phyloP scores from a whole-genome alignment of 2,329 filamentous ascomycete genomes.

The Talaromyces sp. region DNA sequence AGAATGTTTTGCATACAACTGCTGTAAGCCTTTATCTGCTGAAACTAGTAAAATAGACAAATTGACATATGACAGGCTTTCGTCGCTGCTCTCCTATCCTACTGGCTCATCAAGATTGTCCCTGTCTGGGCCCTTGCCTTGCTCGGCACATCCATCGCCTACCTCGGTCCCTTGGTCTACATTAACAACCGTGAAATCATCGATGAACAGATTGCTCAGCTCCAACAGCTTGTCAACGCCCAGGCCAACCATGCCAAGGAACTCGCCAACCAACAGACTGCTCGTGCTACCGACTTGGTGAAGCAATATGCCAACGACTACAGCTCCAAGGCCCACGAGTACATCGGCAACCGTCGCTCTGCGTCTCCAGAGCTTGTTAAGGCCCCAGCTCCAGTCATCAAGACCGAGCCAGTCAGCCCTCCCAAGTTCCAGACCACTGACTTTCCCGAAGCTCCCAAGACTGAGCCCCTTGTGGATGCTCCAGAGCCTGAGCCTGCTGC shows the following conservation, averaged over 20 bases:
- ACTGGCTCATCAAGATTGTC: constrained; percentile 61
- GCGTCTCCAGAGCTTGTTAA: constrained; percentile 31
- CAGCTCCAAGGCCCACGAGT: constrained; percentile 55
- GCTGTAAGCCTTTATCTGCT: constrained; percentile 45
- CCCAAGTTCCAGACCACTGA: constrained; percentile 40
- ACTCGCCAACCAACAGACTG: constrained; percentile 56
- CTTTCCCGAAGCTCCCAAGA: constrained; percentile 46
- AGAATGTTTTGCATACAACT: constrained; percentile 58
- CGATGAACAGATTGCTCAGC: constrained; percentile 54
- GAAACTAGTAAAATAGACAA: background rate
- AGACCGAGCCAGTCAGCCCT: constrained; percentile 33
- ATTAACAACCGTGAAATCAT: constrained; percentile 61
- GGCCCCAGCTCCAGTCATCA: constrained; percentile 36
- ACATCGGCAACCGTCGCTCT: constrained; percentile 37
- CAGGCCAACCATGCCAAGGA: constrained; percentile 58
- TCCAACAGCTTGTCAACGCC: constrained; percentile 50
- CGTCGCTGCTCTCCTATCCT: constrained; percentile 53
- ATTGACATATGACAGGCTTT: constrained; percentile 47
- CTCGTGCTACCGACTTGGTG: constrained; percentile 53
- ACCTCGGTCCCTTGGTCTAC: constrained; percentile 58
- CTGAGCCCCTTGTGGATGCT: constrained; percentile 31
- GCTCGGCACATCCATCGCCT: constrained; percentile 52
- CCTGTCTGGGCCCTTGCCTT: constrained; percentile 61
- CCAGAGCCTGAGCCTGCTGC: constrained; percentile 17
- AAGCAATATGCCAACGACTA: constrained; percentile 58